These are phyloP conservation scores for Dactylonectria estremocensis DNA, from an alignment of 2,329 filamentous ascomycete species.

Conservation along the genomic window DNA sequence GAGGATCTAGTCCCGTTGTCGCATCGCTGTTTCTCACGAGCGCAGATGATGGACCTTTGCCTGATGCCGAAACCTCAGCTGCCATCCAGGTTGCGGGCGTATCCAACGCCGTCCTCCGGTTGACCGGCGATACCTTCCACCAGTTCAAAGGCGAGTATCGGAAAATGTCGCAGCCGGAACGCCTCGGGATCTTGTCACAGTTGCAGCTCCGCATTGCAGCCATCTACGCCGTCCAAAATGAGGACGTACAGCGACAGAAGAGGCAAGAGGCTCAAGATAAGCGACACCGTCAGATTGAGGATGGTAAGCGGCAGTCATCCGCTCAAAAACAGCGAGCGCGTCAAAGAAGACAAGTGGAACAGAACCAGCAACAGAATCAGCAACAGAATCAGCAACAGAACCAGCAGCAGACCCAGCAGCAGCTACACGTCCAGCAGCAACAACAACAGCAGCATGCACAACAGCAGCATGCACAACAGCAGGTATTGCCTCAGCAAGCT, in stretches of 20 bases:
- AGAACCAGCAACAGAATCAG: conserved; percentile 42
- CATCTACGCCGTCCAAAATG: conserved; percentile 62
- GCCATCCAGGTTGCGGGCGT: conserved; percentile 59
- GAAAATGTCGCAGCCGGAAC: conserved; percentile 59
- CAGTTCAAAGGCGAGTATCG: conserved; percentile 62
- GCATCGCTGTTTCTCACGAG: conserved; percentile 32
- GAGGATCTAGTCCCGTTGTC: conserved; percentile 27
- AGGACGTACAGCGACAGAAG: conserved; percentile 59
- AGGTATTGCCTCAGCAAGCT: conserved; percentile 43
- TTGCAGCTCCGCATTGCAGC: conserved; percentile 60
- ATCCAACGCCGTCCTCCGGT: conserved; percentile 55
- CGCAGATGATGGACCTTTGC: conserved; percentile 49
- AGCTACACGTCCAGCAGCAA: conserved; percentile 35
- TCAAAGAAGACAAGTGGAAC: conserved; percentile 47
- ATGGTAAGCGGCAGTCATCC: conserved; percentile 47
- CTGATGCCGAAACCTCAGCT: conserved; percentile 55
- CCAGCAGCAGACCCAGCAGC: neutral
- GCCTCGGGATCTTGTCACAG: conserved; percentile 57
- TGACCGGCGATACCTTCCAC: conserved; percentile 62
- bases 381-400: neutral
- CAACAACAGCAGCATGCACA: conserved; percentile 28
- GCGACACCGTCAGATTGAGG: conserved; percentile 57
- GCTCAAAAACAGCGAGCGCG: conserved; percentile 46
- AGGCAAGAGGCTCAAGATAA: conserved; percentile 57
- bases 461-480: conserved; percentile 45